A percentile compares a stretch with the other conserved stretches of the same genome.
These are phyloP conservation scores for Picochlorum sp. DNA, from an alignment of 139 green algal species.

Conservation along the genomic window DNA sequence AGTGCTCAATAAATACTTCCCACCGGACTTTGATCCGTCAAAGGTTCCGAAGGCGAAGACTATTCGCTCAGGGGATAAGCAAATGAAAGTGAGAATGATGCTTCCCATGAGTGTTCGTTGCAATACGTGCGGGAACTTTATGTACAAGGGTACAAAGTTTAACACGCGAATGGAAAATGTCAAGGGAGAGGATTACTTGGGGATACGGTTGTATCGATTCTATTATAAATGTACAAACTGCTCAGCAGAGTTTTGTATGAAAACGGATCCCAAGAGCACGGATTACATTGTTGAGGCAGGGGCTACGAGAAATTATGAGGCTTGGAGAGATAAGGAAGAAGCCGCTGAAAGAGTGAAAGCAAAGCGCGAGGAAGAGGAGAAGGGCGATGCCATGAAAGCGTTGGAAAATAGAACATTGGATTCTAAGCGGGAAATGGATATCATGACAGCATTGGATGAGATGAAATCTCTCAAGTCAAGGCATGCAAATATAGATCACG, in stretches of 20 bases:
- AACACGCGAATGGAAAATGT: conserved; percentile 95
- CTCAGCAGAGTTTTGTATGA: conserved; percentile 89
- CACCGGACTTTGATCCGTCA: conserved; percentile 80
- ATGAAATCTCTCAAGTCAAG: conserved; percentile 66
- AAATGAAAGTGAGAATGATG: conserved; percentile 97
- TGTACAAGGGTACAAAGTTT: conserved; percentile 99
- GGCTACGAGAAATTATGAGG: conserved; percentile 92
- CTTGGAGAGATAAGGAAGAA: conserved; percentile 74
- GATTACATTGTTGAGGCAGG: conserved; percentile 92
- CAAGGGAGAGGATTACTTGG: conserved; percentile 84
- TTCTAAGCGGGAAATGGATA: conserved; percentile 93
- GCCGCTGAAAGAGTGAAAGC: conserved; percentile 31
- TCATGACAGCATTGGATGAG: conserved; percentile 89
- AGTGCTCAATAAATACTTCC: conserved; percentile 60
- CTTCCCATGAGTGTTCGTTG: conserved; percentile 93
- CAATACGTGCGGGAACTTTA: conserved; percentile 93
- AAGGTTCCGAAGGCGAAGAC: conserved; percentile 67
- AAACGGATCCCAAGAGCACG: conserved; percentile 91
- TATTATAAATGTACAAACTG: conserved; percentile 92
- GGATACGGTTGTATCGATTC: conserved; percentile 84
- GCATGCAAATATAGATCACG: conserved; percentile 19
- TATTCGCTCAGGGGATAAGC: conserved; percentile 60
- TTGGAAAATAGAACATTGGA: conserved; percentile 92
- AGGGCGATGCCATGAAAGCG: conserved; percentile 90
- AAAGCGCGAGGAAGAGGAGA: conserved; percentile 79